Percentiles rank a stretch among this genome's conserved stretches.
These are phyloP conservation scores for Macrophomina phaseolina DNA, from an alignment of 2,329 filamentous ascomycete genomes.

Conservation along the genomic window DNA sequence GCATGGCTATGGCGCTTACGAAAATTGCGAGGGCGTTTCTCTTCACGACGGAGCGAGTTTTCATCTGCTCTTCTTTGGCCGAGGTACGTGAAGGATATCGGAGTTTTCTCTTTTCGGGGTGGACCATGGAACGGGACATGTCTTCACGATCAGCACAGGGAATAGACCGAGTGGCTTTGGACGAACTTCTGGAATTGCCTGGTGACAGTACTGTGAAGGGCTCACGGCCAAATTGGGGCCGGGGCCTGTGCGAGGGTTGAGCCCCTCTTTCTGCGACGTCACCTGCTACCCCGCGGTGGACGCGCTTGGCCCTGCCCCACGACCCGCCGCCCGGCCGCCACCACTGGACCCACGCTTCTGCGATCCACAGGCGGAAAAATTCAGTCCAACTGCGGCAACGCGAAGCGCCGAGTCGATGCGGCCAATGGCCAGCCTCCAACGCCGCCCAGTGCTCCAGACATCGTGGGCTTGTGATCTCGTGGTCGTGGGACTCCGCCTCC, in stretches of 20 bases:
- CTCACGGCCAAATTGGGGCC: background rate
- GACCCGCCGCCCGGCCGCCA: background rate
- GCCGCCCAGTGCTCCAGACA: background rate
- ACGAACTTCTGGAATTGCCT: background rate
- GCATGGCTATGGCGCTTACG: constrained; percentile 20
- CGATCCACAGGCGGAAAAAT: constrained; percentile 25
- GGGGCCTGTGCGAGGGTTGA: background rate
- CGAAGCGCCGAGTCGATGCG: background rate
- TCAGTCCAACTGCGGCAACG: background rate
- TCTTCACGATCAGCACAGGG: constrained; percentile 23
- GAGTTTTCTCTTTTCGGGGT: background rate
- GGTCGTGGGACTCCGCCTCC: constrained; percentile 12
- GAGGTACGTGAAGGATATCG: constrained; percentile 16
- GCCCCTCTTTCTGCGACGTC: constrained; percentile 25
- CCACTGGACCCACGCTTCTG: constrained; percentile 17
- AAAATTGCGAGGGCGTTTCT: constrained; percentile 15
- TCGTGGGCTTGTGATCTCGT: constrained; percentile 11
- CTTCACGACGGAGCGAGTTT: background rate
- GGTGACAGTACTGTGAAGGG: background rate
- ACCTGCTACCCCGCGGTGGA: constrained; percentile 21
- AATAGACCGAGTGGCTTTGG: constrained; percentile 3
- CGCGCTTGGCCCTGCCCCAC: background rate
- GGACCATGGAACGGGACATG: constrained; percentile 16
- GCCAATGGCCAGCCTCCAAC: constrained; percentile 7
- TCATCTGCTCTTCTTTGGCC: background rate